A percentile compares a stretch with the other conserved stretches of the same genome.
These are phyloP conservation scores for Suhomyces bolitotheri DNA, from an alignment of 1,139 yeast genomes.

Conservation along the genomic window DNA sequence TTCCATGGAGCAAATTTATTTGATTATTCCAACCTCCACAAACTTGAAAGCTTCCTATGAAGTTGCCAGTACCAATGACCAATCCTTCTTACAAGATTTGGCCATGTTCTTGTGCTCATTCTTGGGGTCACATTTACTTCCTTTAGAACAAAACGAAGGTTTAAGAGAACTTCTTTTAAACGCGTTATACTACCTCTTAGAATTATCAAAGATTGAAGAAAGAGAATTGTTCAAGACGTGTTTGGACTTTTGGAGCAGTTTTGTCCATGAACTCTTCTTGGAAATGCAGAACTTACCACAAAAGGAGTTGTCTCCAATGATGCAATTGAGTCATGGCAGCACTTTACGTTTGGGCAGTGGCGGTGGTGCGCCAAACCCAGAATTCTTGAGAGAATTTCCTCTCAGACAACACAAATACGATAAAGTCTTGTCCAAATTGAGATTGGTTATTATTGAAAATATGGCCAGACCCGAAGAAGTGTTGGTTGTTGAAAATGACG, in stretches of 20 bases:
- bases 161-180: conserved; percentile 62
- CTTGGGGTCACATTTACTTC: conserved; percentile 69
- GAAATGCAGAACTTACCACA: conserved; percentile 83
- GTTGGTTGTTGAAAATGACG: conserved; percentile 93
- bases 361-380: conserved; percentile 89
- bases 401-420: conserved; percentile 84
- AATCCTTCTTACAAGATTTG: conserved; percentile 91
- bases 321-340: conserved; percentile 64
- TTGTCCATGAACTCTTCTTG: conserved; percentile 76
- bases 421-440: conserved; percentile 71
- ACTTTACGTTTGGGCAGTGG: conserved; percentile 49
- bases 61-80: conserved; percentile 78
- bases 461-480: conserved; percentile 99
- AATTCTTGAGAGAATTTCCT: conserved; percentile 69
- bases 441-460: conserved; percentile 89
- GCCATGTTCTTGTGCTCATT: conserved; percentile 92
- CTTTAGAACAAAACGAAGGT: conserved; percentile 66
- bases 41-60: conserved; percentile 75
- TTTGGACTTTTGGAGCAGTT: conserved; percentile 88
- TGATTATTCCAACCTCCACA: conserved; percentile 72
- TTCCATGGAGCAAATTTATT: conserved; percentile 69
- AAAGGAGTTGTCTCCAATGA: conserved; percentile 68
- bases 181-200: conserved; percentile 79
- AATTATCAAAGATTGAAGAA: conserved; percentile 88
- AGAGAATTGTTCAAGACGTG: conserved; percentile 94